Percentiles rank a stretch among this genome's conserved stretches.
These are phyloP conservation scores for Phytopythium montanum DNA, from an alignment of 352 stramenopile genomes.

Conservation along the genomic window DNA sequence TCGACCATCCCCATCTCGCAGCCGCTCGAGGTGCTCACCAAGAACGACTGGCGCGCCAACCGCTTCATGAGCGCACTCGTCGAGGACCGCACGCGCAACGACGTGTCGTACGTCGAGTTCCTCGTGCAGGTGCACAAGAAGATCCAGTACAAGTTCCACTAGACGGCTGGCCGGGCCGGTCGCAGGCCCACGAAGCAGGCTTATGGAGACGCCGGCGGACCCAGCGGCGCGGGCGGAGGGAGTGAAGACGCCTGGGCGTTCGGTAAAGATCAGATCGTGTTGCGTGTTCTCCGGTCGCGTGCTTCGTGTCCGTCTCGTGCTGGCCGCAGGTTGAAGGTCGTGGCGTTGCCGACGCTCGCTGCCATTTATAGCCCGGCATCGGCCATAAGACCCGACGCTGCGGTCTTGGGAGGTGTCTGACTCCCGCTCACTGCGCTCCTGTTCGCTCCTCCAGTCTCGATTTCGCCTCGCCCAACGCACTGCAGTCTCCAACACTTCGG, in stretches of 20 bases:
- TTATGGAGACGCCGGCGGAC: not conserved
- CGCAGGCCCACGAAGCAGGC: not conserved
- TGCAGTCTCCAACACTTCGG: not conserved
- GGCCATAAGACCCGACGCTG: not conserved
- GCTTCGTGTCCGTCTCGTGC: no score
- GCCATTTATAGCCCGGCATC: not conserved
- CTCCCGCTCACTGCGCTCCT: not conserved
- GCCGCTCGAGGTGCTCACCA: slow-evolving; percentile 79
- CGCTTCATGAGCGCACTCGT: slow-evolving; percentile 85
- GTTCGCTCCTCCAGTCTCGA: no score
- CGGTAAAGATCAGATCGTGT: no score
- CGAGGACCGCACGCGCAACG: slow-evolving; percentile 82
- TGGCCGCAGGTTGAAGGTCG: no score
- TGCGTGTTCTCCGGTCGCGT: no score
- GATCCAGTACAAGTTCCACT: slow-evolving; percentile 90
- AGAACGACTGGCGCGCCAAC: slow-evolving; percentile 81
- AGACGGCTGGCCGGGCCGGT: not conserved
- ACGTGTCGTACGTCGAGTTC: slow-evolving; percentile 90
- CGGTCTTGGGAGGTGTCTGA: not conserved
- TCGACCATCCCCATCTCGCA: slow-evolving; percentile 81
- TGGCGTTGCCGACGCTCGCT: no score
- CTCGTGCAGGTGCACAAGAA: slow-evolving; percentile 89
- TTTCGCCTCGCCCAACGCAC: not conserved
- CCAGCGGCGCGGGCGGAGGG: not conserved
- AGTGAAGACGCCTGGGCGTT: not conserved